Conservation (phyloP, 371 early-diverging fungal species). For the Entomophthora muscae region DNA sequence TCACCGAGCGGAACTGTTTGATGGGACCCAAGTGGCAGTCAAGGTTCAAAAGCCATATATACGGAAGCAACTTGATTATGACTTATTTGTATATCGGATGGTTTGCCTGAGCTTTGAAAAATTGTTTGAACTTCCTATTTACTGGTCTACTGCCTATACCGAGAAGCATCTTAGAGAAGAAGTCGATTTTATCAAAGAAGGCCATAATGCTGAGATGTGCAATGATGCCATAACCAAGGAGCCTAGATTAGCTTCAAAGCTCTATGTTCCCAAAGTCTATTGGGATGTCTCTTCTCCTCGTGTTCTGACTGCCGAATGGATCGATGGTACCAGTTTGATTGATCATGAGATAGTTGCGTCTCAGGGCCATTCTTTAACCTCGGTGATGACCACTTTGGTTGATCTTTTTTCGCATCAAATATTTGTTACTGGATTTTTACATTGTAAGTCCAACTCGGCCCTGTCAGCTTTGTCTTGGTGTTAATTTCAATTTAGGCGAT, state of each 20-base stretch:
- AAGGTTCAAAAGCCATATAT: constrained; percentile 88
- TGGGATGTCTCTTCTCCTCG: constrained; percentile 49
- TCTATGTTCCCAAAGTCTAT: constrained; percentile 63
- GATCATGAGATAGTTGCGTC: constrained; percentile 23
- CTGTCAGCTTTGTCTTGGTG: neutral
- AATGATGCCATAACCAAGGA: constrained; percentile 32
- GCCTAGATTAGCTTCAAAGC: constrained; percentile 22
- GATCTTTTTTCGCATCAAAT: constrained; percentile 80
- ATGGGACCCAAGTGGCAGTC: constrained; percentile 62
- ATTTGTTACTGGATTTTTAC: constrained; percentile 73
- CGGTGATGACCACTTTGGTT: constrained; percentile 55
- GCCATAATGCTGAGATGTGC: constrained; percentile 53
- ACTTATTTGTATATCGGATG: constrained; percentile 46
- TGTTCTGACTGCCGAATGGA: constrained; percentile 78
- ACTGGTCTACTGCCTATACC: constrained; percentile 63
- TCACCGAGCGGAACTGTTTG: constrained; percentile 60
- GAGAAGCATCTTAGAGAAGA: constrained; percentile 64
- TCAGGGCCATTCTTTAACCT: constrained; percentile 20
- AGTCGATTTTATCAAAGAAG: constrained; percentile 71
- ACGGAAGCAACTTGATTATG: constrained; percentile 61
- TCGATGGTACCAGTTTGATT: constrained; percentile 48
- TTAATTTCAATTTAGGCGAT: constrained; percentile 23
- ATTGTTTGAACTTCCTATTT: constrained; percentile 67
- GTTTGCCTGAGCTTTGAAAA: constrained; percentile 41
- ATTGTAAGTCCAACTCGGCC: constrained; percentile 28